These are phyloP conservation scores for Diversispora eburnea DNA, from an alignment of 192 early-diverging fungal species.

Conservation along the genomic window DNA sequence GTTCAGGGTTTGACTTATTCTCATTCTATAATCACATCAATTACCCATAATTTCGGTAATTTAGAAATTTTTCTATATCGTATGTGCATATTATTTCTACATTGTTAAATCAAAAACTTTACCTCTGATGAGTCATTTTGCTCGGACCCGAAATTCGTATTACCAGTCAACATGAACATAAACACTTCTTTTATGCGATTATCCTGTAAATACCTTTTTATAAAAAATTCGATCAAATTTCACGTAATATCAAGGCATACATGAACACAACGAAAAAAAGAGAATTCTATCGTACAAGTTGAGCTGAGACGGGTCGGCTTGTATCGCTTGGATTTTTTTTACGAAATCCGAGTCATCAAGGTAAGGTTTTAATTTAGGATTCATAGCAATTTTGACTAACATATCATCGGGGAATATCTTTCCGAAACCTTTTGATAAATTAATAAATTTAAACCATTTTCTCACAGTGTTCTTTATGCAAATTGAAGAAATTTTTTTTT, in stretches of 20 bases:
- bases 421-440: conserved; percentile 40
- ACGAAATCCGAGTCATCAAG: conserved; percentile 78
- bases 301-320: conserved; percentile 67
- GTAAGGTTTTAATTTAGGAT: conserved; percentile 72
- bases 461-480: background rate
- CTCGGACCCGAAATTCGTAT: conserved; percentile 54
- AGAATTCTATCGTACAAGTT: conserved; percentile 44
- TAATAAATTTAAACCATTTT: conserved; percentile 8
- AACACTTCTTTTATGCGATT: conserved; percentile 77
- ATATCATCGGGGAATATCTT: conserved; percentile 76
- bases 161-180: conserved; percentile 63
- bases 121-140: conserved; percentile 31
- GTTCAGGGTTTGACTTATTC: conserved; percentile 29
- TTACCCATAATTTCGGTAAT: background rate
- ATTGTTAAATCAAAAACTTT: background rate
- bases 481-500: background rate
- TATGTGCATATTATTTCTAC: no score
- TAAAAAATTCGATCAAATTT: background rate
- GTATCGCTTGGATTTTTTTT: conserved; percentile 68
- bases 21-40: no score
- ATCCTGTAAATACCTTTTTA: conserved; percentile 54
- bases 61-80: no score
- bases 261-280: background rate
- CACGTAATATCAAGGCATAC: background rate
- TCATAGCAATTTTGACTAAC: conserved; percentile 72